Evolutionary conservation across 768 basidiomycete species (phyloP).

Genomic region (Suillus plorans): DNA sequence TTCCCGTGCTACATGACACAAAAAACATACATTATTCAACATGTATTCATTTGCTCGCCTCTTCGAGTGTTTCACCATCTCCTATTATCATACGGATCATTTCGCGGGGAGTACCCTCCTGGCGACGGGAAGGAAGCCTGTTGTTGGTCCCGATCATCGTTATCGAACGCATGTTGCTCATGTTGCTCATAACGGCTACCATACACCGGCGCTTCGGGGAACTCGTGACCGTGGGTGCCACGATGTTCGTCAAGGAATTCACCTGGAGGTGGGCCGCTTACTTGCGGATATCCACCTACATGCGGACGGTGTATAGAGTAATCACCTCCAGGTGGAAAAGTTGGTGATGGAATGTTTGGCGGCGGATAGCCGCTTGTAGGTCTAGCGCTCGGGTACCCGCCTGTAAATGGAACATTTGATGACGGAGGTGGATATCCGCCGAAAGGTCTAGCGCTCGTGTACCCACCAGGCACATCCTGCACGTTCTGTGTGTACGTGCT

Average conservation of each 20-base stretch:
- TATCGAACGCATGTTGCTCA: constrained; percentile 7
- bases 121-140: background rate
- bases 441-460: background rate
- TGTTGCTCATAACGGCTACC: constrained; percentile 16
- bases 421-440: background rate
- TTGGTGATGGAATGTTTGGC: background rate
- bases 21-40: background rate
- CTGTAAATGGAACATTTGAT: background rate
- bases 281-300: constrained; percentile 7
- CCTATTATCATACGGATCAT: constrained; percentile 1
- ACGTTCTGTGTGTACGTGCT: background rate
- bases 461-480: background rate
- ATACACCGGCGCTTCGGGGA: constrained; percentile 38
- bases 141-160: background rate
- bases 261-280: constrained; percentile 20
- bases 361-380: background rate
- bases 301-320: constrained; percentile 10
- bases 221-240: constrained; percentile 28
- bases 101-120: constrained; percentile 3
- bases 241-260: constrained; percentile 6
- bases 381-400: background rate
- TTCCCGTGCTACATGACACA: background rate
- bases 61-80: constrained; percentile 2
- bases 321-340: background rate
- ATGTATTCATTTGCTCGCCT: background rate